phyloP scores from a whole-genome alignment of 2,329 filamentous ascomycete species.

The Lecanicillium sp. region DNA sequence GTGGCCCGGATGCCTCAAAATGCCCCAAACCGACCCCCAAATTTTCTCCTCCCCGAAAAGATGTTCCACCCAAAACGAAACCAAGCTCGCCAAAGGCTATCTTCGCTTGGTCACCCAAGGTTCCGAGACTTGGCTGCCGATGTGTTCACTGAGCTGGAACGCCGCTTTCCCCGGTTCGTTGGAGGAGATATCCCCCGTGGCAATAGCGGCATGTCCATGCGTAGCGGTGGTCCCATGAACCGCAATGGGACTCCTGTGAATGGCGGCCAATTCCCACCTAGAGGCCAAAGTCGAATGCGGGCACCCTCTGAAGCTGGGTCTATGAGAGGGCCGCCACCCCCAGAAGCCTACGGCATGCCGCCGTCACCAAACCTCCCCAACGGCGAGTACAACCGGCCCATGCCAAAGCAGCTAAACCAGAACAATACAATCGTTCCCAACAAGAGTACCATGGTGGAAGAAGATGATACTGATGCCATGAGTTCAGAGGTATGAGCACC shows the following conservation, averaged over 20 bases:
- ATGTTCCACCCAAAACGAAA: slow-evolving; percentile 96
- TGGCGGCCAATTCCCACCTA: slow-evolving; percentile 41
- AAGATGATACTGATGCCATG: slow-evolving; percentile 68
- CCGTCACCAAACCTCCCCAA: slow-evolving; percentile 50
- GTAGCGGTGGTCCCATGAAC: slow-evolving; percentile 43
- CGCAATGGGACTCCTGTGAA: slow-evolving; percentile 56
- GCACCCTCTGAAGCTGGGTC: slow-evolving; percentile 56
- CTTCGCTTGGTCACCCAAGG: slow-evolving; percentile 74
- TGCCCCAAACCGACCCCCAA: slow-evolving; percentile 48
- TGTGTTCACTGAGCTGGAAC: slow-evolving; percentile 90
- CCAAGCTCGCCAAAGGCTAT: slow-evolving; percentile 91
- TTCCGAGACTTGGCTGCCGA: slow-evolving; percentile 92
- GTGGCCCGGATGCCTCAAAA: slow-evolving; percentile 46
- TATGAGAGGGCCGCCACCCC: slow-evolving; percentile 37
- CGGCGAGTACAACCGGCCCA: slow-evolving; percentile 65
- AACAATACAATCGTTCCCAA: slow-evolving; percentile 96
- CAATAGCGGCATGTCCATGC: slow-evolving; percentile 59
- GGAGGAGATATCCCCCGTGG: slow-evolving; percentile 59
- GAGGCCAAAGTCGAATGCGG: slow-evolving; percentile 44
- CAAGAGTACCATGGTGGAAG: slow-evolving; percentile 95
- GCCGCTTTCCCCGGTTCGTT: slow-evolving; percentile 76
- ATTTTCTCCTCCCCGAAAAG: slow-evolving; percentile 73
- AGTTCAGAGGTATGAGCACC: slow-evolving; percentile 32
- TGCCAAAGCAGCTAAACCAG: slow-evolving; percentile 77
- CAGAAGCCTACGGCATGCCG: slow-evolving; percentile 44